A percentile compares a stretch with the other conserved stretches of the same genome.
These are phyloP conservation scores for Poa annua DNA, from an alignment of 176 grass and related monocot genomes.

Conservation along the genomic window DNA sequence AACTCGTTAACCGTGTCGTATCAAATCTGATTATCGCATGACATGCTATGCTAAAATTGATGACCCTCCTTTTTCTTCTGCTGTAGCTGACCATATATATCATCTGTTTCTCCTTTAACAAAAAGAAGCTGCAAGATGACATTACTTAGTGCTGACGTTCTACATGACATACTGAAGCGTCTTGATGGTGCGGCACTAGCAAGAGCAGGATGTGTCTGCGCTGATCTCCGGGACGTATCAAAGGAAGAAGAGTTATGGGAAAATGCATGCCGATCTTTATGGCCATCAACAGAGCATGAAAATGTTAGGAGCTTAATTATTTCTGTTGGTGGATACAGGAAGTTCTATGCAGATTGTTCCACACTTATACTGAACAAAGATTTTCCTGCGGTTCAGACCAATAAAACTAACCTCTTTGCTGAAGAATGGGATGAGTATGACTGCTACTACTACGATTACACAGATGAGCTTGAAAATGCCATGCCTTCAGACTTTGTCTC, in stretches of 20 bases:
- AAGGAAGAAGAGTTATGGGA: constrained; percentile 52
- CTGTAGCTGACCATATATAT: constrained; percentile 20
- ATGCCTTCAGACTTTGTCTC: constrained; percentile 45
- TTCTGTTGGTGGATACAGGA: constrained; percentile 57
- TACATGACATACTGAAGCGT: constrained; percentile 54
- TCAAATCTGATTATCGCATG: not conserved
- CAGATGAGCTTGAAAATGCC: constrained; percentile 40
- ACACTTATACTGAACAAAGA: constrained; percentile 59
- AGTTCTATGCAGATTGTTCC: constrained; percentile 58
- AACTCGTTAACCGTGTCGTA: not conserved
- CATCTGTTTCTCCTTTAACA: constrained; percentile 13
- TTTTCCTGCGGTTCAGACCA: constrained; percentile 33
- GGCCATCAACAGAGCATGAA: constrained; percentile 41
- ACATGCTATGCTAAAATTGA: constrained; percentile 25
- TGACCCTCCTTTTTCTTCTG: not conserved
- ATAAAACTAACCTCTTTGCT: constrained; percentile 42
- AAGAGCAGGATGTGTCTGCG: constrained; percentile 52
- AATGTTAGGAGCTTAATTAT: constrained; percentile 47
- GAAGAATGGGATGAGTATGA: constrained; percentile 45
- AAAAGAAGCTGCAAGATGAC: constrained; percentile 34
- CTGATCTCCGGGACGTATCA: constrained; percentile 45
- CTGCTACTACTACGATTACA: constrained; percentile 34
- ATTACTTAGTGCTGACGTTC: constrained; percentile 47
- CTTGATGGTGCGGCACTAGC: constrained; percentile 50
- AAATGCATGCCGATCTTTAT: constrained; percentile 45